These are phyloP conservation scores for Xylaria sp. DNA, from an alignment of 2,329 filamentous ascomycete species.

Conservation along the genomic window DNA sequence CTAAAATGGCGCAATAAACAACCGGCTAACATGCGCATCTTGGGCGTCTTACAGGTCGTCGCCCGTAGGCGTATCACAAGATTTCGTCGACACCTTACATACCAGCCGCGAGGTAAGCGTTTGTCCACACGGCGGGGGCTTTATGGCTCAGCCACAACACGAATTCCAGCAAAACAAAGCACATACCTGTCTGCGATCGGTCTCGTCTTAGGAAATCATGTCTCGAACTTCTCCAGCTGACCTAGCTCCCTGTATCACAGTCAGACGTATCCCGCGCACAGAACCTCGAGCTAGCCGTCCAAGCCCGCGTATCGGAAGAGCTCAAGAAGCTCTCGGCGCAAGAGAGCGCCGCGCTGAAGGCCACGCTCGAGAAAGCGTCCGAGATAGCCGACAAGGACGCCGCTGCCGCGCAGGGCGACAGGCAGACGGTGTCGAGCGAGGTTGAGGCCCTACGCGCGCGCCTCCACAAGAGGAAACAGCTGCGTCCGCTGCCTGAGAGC, in stretches of 20 bases:
- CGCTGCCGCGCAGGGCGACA: slow-evolving; percentile 45
- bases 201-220: neutral
- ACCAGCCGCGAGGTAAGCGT: slow-evolving; percentile 81
- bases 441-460: slow-evolving; percentile 68
- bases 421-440: slow-evolving; percentile 67
- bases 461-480: slow-evolving; percentile 71
- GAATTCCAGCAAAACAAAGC: neutral
- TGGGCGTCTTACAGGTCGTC: slow-evolving; percentile 50
- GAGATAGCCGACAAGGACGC: slow-evolving; percentile 45
- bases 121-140: neutral
- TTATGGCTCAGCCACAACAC: neutral
- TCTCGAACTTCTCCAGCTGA: slow-evolving; percentile 16
- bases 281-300: slow-evolving; percentile 86
- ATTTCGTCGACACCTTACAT: slow-evolving; percentile 85
- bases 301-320: slow-evolving; percentile 86
- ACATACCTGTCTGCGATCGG: neutral
- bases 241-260: slow-evolving; percentile 58
- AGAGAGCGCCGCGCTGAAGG: slow-evolving; percentile 74
- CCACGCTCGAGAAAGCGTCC: slow-evolving; percentile 70
- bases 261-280: slow-evolving; percentile 89
- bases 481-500: slow-evolving; percentile 74
- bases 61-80: slow-evolving; percentile 74
- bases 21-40: slow-evolving; percentile 9
- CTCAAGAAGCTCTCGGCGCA: slow-evolving; percentile 81
- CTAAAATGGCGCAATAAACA: slow-evolving; percentile 5